These are phyloP conservation scores for Endoconidiophora laricicola DNA, from an alignment of 2,329 filamentous ascomycete genomes.

Conservation along the genomic window DNA sequence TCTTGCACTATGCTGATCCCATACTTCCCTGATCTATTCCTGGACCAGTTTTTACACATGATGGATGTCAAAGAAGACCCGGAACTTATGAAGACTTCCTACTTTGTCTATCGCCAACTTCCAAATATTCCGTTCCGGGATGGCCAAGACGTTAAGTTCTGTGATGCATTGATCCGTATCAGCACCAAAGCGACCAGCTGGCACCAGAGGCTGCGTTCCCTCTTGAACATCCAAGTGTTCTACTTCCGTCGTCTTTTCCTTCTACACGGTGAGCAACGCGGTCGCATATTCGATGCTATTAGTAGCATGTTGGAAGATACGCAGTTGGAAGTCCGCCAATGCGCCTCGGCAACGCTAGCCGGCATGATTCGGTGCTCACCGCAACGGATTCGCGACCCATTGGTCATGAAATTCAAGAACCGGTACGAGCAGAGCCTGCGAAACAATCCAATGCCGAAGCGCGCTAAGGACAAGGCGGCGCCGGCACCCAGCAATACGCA, in stretches of 20 bases:
- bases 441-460: constrained; percentile 75
- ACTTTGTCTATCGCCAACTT: constrained; percentile 90
- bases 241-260: constrained; percentile 95
- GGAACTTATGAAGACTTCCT: constrained; percentile 83
- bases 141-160: constrained; percentile 72
- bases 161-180: constrained; percentile 71
- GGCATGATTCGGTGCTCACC: constrained; percentile 98
- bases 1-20: constrained; percentile 82
- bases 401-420: constrained; percentile 57
- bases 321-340: constrained; percentile 85
- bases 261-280: constrained; percentile 55
- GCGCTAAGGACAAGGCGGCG: constrained; percentile 12
- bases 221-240: constrained; percentile 97
- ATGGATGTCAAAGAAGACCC: constrained; percentile 99
- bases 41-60: constrained; percentile 92
- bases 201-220: constrained; percentile 86
- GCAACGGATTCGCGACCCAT: constrained; percentile 55
- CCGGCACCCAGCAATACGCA: constrained; percentile 27
- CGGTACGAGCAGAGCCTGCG: constrained; percentile 65
- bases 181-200: constrained; percentile 72
- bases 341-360: constrained; percentile 80
- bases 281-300: constrained; percentile 77
- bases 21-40: constrained; percentile 81
- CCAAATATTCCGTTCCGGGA: constrained; percentile 86
- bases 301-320: constrained; percentile 83